phyloP scores from a whole-genome alignment of 257 asterid species.

The Plantago ovata region DNA sequence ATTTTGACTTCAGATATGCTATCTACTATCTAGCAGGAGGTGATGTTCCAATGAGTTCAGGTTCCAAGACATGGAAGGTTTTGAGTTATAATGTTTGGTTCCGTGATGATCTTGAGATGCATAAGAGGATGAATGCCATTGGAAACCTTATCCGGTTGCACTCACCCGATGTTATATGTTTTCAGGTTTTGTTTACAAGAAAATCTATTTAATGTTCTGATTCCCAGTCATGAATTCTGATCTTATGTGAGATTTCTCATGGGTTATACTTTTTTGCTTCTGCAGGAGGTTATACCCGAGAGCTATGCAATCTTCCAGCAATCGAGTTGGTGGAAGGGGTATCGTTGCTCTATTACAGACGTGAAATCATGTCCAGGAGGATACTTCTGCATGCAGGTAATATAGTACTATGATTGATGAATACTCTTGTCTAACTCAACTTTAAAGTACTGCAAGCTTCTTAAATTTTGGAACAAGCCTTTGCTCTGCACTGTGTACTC shows the following conservation, averaged over 20 bases:
- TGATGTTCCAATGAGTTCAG: constrained; percentile 24
- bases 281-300: constrained; percentile 85
- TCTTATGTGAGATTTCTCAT: background rate
- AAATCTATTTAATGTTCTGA: background rate
- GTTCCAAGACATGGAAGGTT: constrained; percentile 51
- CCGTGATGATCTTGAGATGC: constrained; percentile 75
- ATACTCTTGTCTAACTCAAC: background rate
- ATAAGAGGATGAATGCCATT: constrained; percentile 66
- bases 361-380: constrained; percentile 34
- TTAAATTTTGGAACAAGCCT: background rate
- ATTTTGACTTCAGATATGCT: background rate
- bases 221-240: background rate
- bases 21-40: constrained; percentile 26
- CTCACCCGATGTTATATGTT: constrained; percentile 79
- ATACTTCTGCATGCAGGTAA: constrained; percentile 95
- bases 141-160: constrained; percentile 73
- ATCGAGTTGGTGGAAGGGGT: constrained; percentile 84
- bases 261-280: constrained; percentile 2
- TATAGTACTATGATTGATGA: background rate
- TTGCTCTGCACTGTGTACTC: background rate
- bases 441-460: background rate
- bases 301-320: constrained; percentile 54
- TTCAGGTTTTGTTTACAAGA: constrained; percentile 73
- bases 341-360: constrained; percentile 64
- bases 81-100: constrained; percentile 93